phyloP scores from a whole-genome alignment of 768 basidiomycete genomes.

The Ramaria sp. region DNA sequence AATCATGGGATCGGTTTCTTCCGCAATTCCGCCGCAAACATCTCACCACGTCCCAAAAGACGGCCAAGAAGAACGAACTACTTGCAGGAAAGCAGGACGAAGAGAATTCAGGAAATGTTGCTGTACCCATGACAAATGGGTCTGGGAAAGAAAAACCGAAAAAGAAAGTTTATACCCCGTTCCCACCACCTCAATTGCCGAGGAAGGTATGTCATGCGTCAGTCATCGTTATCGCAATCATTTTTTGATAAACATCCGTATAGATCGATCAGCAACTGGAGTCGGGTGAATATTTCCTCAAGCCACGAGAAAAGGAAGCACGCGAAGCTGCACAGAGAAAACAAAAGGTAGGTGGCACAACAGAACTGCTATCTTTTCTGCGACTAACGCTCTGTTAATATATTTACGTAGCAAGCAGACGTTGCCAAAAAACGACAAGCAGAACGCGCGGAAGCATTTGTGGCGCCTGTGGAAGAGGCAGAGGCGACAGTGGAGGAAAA shows the following conservation, averaged over 20 bases:
- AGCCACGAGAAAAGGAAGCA: conserved; percentile 73
- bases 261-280: conserved; percentile 91
- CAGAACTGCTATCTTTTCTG: neutral
- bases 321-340: conserved; percentile 59
- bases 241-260: neutral
- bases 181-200: conserved; percentile 90
- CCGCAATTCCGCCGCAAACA: conserved; percentile 92
- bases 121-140: conserved; percentile 9
- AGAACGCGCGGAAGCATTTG: conserved; percentile 78
- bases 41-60: conserved; percentile 90
- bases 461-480: conserved; percentile 74
- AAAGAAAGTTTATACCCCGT: conserved; percentile 97
- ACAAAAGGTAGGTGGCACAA: conserved; percentile 47
- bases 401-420: conserved; percentile 57
- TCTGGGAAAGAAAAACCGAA: conserved; percentile 31
- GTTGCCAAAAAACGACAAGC: conserved; percentile 57
- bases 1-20: conserved; percentile 96
- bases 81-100: conserved; percentile 49
- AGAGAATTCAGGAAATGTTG: conserved; percentile 50
- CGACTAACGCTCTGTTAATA: neutral
- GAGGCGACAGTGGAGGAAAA: conserved; percentile 73
- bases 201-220: conserved; percentile 53
- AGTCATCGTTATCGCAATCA: neutral
- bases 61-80: conserved; percentile 75
- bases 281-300: conserved; percentile 97